Evolutionary conservation across 108 stramenopile genomes (phyloP).

Genomic region (Skeletonema potamos): DNA sequence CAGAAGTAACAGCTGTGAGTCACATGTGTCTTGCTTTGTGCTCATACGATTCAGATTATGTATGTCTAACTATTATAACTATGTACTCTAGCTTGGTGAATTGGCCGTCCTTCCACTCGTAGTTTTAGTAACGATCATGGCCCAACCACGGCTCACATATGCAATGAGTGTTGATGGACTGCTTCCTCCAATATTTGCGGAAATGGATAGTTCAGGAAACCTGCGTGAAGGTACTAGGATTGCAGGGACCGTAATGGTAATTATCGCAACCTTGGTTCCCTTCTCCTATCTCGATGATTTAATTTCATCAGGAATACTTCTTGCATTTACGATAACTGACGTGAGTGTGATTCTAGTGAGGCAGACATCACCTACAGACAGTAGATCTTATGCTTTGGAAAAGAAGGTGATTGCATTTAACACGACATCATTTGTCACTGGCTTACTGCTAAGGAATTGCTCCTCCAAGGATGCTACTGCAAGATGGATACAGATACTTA

Average conservation of each 20-base stretch:
- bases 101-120: conserved; percentile 86
- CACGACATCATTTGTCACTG: conserved; percentile 23
- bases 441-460: conserved; percentile 30
- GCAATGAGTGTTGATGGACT: conserved; percentile 90
- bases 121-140: conserved; percentile 82
- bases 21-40: neutral
- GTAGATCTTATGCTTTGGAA: conserved; percentile 7
- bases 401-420: conserved; percentile 20
- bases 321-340: conserved; percentile 70
- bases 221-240: conserved; percentile 22
- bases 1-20: conserved; percentile 49
- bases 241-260: conserved; percentile 56
- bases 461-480: conserved; percentile 9
- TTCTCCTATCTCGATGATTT: conserved; percentile 77
- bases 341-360: conserved; percentile 30
- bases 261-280: conserved; percentile 83
- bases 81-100: conserved; percentile 54
- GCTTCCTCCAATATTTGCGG: conserved; percentile 69
- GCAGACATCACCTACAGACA: conserved; percentile 19
- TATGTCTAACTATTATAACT: neutral
- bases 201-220: conserved; percentile 71
- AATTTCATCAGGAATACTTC: conserved; percentile 76
- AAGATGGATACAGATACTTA: neutral
- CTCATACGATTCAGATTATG: conserved; percentile 10
- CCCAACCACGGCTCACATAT: conserved; percentile 82